A percentile compares a stretch with the other conserved stretches of the same genome.
phyloP scores from a whole-genome alignment of 805 yeast species.

The Ogataea dorogensis region DNA sequence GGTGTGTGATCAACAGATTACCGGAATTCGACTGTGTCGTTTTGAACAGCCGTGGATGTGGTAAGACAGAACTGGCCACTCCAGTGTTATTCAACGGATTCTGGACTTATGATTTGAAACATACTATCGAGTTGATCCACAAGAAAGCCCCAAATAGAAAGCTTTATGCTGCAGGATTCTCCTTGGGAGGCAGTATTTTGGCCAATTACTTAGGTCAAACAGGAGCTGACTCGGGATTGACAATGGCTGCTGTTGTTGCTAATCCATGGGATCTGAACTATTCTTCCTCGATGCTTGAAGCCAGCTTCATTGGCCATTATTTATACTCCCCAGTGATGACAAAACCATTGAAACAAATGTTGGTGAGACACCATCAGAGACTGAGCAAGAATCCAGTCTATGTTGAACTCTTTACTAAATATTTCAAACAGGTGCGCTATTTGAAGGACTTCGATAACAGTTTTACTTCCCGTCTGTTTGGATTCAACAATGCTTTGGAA shows the following conservation, averaged over 20 bases:
- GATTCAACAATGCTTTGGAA: constrained; percentile 59
- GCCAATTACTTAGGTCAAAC: constrained; percentile 73
- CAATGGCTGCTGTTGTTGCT: constrained; percentile 60
- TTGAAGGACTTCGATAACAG: constrained; percentile 60
- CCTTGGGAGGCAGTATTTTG: constrained; percentile 74
- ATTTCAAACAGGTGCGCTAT: constrained; percentile 23
- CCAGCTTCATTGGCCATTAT: constrained; percentile 40
- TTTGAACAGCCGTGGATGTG: constrained; percentile 75
- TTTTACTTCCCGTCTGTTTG: constrained; percentile 65
- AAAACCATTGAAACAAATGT: constrained; percentile 41
- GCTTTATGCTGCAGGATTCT: constrained; percentile 70
- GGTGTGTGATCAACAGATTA: constrained; percentile 49
- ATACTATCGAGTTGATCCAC: constrained; percentile 50
- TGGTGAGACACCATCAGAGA: constrained; percentile 41
- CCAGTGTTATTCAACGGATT: constrained; percentile 69
- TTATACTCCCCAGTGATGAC: constrained; percentile 55
- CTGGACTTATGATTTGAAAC: constrained; percentile 68
- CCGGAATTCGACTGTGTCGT: constrained; percentile 63
- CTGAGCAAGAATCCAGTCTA: constrained; percentile 34
- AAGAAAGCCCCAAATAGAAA: constrained; percentile 57
- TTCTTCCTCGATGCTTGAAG: constrained; percentile 44
- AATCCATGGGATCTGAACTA: constrained; percentile 72
- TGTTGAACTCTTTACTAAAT: constrained; percentile 21
- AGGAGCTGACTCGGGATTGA: constrained; percentile 43
- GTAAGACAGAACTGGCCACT: constrained; percentile 63